These are phyloP conservation scores for Zygnema cylindricum DNA, from an alignment of 139 green algal species.

Conservation along the genomic window DNA sequence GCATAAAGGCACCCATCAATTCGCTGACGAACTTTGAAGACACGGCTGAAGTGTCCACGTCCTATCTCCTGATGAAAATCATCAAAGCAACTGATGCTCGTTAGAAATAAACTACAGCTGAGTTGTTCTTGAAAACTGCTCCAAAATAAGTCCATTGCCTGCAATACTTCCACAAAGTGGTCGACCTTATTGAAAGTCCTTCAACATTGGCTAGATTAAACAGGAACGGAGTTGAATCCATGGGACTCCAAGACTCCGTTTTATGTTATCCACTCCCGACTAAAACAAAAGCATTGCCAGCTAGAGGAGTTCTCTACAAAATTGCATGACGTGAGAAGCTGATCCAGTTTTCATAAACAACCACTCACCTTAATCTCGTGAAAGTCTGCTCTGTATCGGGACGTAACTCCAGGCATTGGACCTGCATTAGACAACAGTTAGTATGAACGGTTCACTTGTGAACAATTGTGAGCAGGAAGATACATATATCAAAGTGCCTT, in stretches of 20 bases:
- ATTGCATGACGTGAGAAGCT: background rate
- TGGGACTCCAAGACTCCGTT: background rate
- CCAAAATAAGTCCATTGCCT: too few relatives aligned
- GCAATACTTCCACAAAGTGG: background rate
- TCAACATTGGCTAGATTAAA: background rate
- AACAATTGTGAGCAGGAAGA: background rate
- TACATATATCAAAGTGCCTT: background rate
- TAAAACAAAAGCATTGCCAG: background rate
- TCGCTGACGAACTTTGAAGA: conserved; percentile 76
- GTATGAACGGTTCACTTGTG: background rate
- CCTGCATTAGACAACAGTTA: conserved; percentile 9
- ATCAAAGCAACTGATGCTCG: background rate
- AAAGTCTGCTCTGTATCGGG: conserved; percentile 46
- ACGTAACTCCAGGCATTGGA: conserved; percentile 3
- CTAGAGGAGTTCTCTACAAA: background rate
- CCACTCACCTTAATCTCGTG: conserved; percentile 47
- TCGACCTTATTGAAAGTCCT: background rate
- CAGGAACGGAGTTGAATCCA: background rate
- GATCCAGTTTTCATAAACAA: background rate
- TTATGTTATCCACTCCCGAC: background rate
- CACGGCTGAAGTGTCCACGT: conserved; percentile 65
- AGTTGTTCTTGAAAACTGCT: too few relatives aligned
- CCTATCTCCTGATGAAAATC: conserved; percentile 51
- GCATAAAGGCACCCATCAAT: conserved; percentile 87
- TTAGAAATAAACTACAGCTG: background rate